Evolutionary conservation across 148 eudicot genomes (phyloP).

Genomic region (Rhododendron griersonianum): DNA sequence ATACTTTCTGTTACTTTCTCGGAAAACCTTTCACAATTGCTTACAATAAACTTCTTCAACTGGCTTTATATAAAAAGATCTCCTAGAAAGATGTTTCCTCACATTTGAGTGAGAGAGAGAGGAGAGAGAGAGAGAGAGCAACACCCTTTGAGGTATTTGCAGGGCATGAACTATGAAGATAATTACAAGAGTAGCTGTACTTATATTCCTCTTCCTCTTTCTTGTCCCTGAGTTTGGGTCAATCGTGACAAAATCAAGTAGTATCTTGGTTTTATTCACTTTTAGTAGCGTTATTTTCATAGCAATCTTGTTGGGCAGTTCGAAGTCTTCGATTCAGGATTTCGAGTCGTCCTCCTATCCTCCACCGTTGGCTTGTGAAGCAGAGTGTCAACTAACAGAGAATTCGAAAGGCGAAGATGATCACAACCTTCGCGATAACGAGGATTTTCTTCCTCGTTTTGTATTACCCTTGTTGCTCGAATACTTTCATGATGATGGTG

Average conservation of each 20-base stretch:
- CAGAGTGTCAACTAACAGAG: neutral
- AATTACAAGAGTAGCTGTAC: neutral
- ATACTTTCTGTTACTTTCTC: slow-evolving; percentile 12
- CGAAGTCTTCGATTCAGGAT: neutral
- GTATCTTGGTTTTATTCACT: neutral
- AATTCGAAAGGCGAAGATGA: neutral
- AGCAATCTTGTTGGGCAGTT: neutral
- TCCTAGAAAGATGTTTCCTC: neutral
- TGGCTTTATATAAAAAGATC: neutral
- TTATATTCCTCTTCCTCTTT: slow-evolving; percentile 7
- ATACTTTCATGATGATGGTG: neutral
- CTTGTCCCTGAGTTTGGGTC: neutral
- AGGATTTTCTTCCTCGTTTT: slow-evolving; percentile 13
- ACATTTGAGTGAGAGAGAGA: neutral
- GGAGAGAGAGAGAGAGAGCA: neutral
- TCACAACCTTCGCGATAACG: neutral
- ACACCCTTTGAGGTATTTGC: neutral
- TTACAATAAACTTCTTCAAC: neutral
- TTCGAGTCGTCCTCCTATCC: neutral
- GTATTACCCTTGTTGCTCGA: neutral
- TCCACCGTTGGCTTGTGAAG: slow-evolving; percentile 2
- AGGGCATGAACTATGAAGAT: slow-evolving; percentile 19
- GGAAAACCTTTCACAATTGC: neutral
- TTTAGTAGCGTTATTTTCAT: neutral
- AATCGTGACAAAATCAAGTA: neutral